A percentile compares a stretch with the other conserved stretches of the same genome.
phyloP scores from a whole-genome alignment of 768 basidiomycete genomes.

The Suillus hirtellus region DNA sequence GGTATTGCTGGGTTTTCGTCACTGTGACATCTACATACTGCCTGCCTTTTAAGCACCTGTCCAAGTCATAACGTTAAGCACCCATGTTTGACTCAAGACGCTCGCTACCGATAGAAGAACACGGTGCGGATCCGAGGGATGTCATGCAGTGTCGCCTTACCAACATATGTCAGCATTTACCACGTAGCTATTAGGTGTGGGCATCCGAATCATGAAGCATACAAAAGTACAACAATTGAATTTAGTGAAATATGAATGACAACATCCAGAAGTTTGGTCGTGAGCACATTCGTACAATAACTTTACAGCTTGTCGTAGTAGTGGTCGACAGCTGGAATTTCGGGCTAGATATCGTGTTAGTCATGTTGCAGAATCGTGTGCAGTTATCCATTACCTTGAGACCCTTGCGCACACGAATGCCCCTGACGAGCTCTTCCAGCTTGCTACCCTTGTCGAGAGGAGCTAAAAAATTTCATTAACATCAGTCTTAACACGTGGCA shows the following conservation, averaged over 20 bases:
- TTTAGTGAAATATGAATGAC: constrained; percentile 16
- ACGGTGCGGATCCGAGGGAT: not conserved
- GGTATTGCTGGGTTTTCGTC: not conserved
- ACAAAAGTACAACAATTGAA: constrained; percentile 18
- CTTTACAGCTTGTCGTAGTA: constrained; percentile 93
- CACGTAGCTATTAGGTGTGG: not conserved
- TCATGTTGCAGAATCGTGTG: not conserved
- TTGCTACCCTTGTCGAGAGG: constrained; percentile 91
- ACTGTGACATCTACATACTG: not conserved
- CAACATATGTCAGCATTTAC: not conserved
- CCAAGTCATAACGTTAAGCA: not conserved
- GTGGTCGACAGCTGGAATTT: constrained; percentile 81
- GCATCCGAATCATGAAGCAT: constrained; percentile 1
- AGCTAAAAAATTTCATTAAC: constrained; percentile 39
- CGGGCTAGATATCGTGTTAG: constrained; percentile 52
- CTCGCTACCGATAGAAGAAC: not conserved
- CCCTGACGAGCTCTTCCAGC: constrained; percentile 79
- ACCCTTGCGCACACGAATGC: constrained; percentile 91
- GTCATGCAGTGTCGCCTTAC: not conserved
- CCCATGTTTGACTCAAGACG: not conserved
- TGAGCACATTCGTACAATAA: constrained; percentile 10
- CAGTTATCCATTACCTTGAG: constrained; percentile 63
- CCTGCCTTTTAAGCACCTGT: not conserved
- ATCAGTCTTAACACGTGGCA: not conserved
- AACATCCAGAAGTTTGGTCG: constrained; percentile 16